Conservation (phyloP, 768 basidiomycete species). For the Amanita pseudoporphyria region DNA sequence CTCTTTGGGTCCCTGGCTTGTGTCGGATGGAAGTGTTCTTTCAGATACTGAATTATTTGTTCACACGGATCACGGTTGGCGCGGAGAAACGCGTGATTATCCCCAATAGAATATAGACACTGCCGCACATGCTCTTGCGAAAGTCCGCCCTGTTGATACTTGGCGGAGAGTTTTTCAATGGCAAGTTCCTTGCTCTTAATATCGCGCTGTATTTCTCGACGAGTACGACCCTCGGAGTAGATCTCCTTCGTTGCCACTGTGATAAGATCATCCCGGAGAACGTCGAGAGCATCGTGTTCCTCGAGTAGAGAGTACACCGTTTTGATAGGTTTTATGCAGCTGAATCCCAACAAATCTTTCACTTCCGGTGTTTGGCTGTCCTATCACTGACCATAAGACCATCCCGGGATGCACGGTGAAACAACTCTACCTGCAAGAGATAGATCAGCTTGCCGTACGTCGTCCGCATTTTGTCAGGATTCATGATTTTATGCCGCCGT, state of each 20-base stretch:
- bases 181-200: conserved; percentile 81
- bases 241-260: conserved; percentile 78
- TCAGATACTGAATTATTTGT: conserved; percentile 68
- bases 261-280: conserved; percentile 71
- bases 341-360: conserved; percentile 69
- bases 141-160: conserved; percentile 50
- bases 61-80: conserved; percentile 86
- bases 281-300: conserved; percentile 47
- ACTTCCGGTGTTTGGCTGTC: conserved; percentile 83
- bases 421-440: conserved; percentile 54
- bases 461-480: conserved; percentile 85
- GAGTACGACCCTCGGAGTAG: conserved; percentile 56
- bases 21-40: conserved; percentile 68
- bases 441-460: conserved; percentile 86
- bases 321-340: conserved; percentile 68
- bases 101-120: conserved; percentile 82
- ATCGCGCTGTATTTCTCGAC: conserved; percentile 76
- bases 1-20: conserved; percentile 52
- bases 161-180: conserved; percentile 61
- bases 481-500: conserved; percentile 84
- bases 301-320: conserved; percentile 66
- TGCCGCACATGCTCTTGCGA: conserved; percentile 61
- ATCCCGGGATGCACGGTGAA: not conserved
- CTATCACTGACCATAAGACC: conserved; percentile 25
- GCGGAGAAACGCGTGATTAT: conserved; percentile 83